These are phyloP conservation scores for Gamsiella multidivaricata DNA, from an alignment of 192 early-diverging fungal genomes.

Conservation along the genomic window DNA sequence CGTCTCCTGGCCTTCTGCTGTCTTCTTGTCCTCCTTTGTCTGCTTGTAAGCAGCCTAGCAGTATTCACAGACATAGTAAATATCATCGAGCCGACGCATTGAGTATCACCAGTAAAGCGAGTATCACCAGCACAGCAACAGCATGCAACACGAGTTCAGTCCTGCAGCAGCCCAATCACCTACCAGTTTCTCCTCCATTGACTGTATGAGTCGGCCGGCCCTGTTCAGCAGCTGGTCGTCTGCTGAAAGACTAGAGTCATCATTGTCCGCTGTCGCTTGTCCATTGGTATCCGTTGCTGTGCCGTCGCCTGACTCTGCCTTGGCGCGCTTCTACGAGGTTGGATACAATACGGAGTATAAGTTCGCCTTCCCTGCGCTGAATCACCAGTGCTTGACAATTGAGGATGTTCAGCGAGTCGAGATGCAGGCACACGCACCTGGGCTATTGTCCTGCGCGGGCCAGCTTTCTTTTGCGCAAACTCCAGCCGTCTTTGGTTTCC, in stretches of 20 bases:
- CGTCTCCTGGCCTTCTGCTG: background rate
- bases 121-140: too few relatives aligned
- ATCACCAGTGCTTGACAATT: too few relatives aligned
- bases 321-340: conserved; percentile 3
- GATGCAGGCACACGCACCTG: conserved; percentile 2
- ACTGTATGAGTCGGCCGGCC: background rate
- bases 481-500: conserved; percentile 35
- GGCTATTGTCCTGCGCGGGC: conserved; percentile 8
- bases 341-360: too few relatives aligned
- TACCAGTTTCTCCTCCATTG: conserved; percentile 48
- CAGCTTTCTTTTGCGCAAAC: conserved; percentile 31
- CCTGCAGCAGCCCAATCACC: too few relatives aligned
- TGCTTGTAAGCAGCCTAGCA: conserved; percentile 20
- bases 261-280: background rate
- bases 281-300: background rate
- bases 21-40: conserved; percentile 17
- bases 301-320: background rate
- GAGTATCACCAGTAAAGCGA: too few relatives aligned
- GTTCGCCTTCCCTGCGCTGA: too few relatives aligned
- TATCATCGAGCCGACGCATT: too few relatives aligned
- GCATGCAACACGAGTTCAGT: too few relatives aligned
- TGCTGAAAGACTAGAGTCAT: background rate
- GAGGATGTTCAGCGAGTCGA: background rate
- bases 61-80: too few relatives aligned
- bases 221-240: conserved; percentile 19